These are phyloP conservation scores for button mushroom (Agaricus bisporus) DNA, from an alignment of 768 basidiomycete genomes.

Conservation along the genomic window DNA sequence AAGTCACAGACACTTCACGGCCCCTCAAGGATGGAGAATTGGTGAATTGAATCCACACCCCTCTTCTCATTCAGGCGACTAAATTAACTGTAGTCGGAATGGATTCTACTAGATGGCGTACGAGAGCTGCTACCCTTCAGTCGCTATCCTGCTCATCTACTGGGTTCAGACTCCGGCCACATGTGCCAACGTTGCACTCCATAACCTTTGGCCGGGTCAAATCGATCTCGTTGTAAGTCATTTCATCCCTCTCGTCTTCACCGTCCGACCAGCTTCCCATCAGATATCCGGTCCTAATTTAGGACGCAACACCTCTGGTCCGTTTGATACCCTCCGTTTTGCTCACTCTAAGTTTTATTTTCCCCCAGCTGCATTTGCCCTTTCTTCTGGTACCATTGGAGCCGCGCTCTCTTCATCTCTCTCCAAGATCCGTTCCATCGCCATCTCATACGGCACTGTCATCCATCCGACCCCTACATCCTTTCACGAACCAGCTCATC, in stretches of 20 bases:
- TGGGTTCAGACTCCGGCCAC: constrained; percentile 74
- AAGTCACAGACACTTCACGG: constrained; percentile 53
- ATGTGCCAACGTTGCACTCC: constrained; percentile 84
- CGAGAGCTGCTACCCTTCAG: constrained; percentile 14
- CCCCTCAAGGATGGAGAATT: constrained; percentile 71
- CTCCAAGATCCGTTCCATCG: constrained; percentile 69
- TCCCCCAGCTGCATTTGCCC: constrained; percentile 67
- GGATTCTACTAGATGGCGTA: constrained; percentile 88
- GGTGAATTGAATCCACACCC: constrained; percentile 27
- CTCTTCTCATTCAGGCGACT: neutral
- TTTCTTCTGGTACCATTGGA: constrained; percentile 91
- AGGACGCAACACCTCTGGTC: constrained; percentile 79
- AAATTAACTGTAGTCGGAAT: constrained; percentile 49
- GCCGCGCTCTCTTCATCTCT: constrained; percentile 81
- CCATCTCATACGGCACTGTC: constrained; percentile 84
- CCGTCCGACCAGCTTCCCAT: neutral
- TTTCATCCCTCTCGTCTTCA: neutral
- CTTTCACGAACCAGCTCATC: constrained; percentile 68
- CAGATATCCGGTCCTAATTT: constrained; percentile 85
- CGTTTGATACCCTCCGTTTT: constrained; percentile 16
- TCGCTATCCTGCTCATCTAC: neutral
- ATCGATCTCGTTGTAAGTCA: constrained; percentile 82
- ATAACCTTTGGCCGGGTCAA: constrained; percentile 79
- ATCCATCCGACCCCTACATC: constrained; percentile 55
- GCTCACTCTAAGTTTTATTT: constrained; percentile 7